Evolutionary conservation across 176 grass and related monocot genomes (phyloP), one percentile per base, ranked within the genome.

Genomic region (Poa pratensis): DNA sequence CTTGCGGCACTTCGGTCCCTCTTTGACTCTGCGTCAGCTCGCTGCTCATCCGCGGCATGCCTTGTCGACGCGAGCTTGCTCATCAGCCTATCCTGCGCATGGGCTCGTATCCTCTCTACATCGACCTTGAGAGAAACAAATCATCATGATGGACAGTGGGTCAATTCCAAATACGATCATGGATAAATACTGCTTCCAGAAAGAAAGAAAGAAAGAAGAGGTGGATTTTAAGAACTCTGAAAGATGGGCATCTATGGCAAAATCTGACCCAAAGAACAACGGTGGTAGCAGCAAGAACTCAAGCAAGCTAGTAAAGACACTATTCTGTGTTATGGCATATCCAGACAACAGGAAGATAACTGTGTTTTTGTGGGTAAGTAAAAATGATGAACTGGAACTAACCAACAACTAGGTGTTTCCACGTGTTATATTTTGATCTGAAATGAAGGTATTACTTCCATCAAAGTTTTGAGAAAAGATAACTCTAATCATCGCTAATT

Each of bases 101-200:
- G 73, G 23, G 94, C 87, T 60, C 97, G 86, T 88, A 96, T 99
- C 79, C 88, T 89, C 73, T 99, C 97, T 26, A 99, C 94, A 48
- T 99, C 92, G 46, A 99, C 90, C 97, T 99, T 66, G 35, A 63
- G 16, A 48, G 14, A 80, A 17, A 53, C 69, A 0, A 26, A 22
- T 7, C 2, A 8, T 75, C 49, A 76, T 15, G 26, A 76, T 55
- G 23, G 24, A 6, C 68, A 73, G 0, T 28, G 43, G 2, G 1
- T 23, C 15, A 16, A 9, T 37, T 17, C 1, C 7, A 57, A 58
- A 57, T n/a, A 53, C 2, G 5, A 1, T 11, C 15, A 66, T 3
- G 2, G 34, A 20, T 27, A 71, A 32, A 45, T 35, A 10, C 1
- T 22, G 26, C 32, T 50, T 77, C 14, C 22, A 49, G 46, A 46